Base-by-base conservation (phyloP, 257 asterid species). In the Ajuga chamaepitys region DNA sequence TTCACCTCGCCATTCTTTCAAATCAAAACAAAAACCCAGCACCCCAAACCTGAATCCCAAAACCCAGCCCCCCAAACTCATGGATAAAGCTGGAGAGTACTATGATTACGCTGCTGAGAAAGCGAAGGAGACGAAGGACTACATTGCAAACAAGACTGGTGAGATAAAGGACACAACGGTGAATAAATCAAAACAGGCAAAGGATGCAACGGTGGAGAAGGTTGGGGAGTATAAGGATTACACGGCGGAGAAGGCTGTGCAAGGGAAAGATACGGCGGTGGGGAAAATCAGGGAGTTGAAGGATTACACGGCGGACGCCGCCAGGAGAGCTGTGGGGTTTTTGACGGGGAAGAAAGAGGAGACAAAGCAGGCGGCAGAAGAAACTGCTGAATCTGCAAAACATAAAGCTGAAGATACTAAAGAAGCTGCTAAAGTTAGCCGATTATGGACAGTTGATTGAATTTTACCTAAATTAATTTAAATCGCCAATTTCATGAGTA, bases 271-370 rank as follows among this genome's bases (percentile, higher is more conserved):
- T 30, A 30, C 37, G 37, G 4, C 37, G 37, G 37, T 30, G 4
- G 37, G 37, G 37, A 30, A 30, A 8, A 30, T 30, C 37, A 8
- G 37, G 4, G 37, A 30, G 37, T 8, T 30, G 37, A 30, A 30
- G 37, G 37, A 30, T 4, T n/a, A n/a, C n/a, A 88, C 87, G 0
- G 86, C 88, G 0, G 88, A 37, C 0, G 95, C 93, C 0, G 86
- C 92, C 0, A 60, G 73, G 47, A 66, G 80, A 41, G 95, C 94
- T 9, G 73, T 85, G 86, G 89, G 48, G n/a, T 84, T n/a, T 53
- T 8, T 91, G 2, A 83, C 91, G 0, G 94, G 94, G 10, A 91
- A 91, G 80, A 86, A 73, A 55, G 96, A 84, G 9, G 88, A 83
- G 61, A 70, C 84, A 0, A 68, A 69, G 66, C 70, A 78, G 74